A percentile compares a stretch with the other conserved stretches of the same genome.
Evolutionary conservation across 768 basidiomycete genomes (phyloP).

Genomic region (Lactarius sp.): DNA sequence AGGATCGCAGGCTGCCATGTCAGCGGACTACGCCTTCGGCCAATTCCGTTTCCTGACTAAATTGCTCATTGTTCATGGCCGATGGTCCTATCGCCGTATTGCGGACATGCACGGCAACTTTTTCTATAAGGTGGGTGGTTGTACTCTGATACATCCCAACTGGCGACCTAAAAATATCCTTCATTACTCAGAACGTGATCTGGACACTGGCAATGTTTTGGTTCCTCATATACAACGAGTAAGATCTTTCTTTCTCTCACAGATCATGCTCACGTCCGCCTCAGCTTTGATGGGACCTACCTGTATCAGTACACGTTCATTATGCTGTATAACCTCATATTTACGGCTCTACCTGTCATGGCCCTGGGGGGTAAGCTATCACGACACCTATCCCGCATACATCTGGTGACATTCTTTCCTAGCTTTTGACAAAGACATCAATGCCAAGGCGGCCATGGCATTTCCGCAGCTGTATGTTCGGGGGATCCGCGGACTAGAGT

Average conservation of each 20-base stretch:
- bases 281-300: constrained; percentile 90
- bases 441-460: constrained; percentile 81
- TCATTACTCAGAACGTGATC: constrained; percentile 63
- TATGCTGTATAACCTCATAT: constrained; percentile 84
- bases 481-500: constrained; percentile 90
- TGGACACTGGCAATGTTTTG: constrained; percentile 95
- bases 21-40: constrained; percentile 96
- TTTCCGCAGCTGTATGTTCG: constrained; percentile 96
- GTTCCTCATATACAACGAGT: constrained; percentile 88
- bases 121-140: constrained; percentile 82
- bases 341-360: constrained; percentile 91
- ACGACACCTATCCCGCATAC: background rate
- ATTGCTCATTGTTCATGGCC: constrained; percentile 87
- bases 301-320: constrained; percentile 94
- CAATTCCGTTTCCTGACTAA: constrained; percentile 94
- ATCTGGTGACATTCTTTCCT: constrained; percentile 16
- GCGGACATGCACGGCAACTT: constrained; percentile 98
- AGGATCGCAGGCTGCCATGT: constrained; percentile 98
- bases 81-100: constrained; percentile 95
- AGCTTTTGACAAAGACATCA: constrained; percentile 96
- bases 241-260: constrained; percentile 28
- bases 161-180: constrained; percentile 13
- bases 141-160: background rate
- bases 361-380: constrained; percentile 69
- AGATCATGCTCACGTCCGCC: constrained; percentile 25